These are phyloP conservation scores for Malassezia vespertilionis DNA, from an alignment of 1,284 basidiomycete species.

Conservation along the genomic window DNA sequence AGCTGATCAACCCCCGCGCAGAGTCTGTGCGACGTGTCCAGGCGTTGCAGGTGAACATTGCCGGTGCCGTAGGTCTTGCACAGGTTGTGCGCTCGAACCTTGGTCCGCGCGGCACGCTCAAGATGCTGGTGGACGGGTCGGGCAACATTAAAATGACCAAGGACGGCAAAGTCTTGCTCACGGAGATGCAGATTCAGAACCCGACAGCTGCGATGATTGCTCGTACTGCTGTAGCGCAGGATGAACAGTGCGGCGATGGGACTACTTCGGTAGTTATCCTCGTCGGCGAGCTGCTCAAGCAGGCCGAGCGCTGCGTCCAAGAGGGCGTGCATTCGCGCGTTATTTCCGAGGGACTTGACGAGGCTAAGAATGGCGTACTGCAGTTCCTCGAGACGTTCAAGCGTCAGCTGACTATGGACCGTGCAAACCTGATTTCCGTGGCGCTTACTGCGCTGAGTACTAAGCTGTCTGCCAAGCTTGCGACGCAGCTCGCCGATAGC, in stretches of 20 bases:
- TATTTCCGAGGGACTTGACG: slow-evolving; percentile 86
- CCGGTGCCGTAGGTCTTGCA: slow-evolving; percentile 91
- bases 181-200: slow-evolving; percentile 98
- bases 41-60: slow-evolving; percentile 70
- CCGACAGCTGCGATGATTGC: slow-evolving; percentile 99
- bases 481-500: slow-evolving; percentile 77
- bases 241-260: slow-evolving; percentile 97
- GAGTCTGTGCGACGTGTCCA: slow-evolving; percentile 86
- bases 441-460: slow-evolving; percentile 89
- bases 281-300: slow-evolving; percentile 92
- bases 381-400: slow-evolving; percentile 86
- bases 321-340: slow-evolving; percentile 98
- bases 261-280: slow-evolving; percentile 94
- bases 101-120: slow-evolving; percentile 66
- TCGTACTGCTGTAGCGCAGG: slow-evolving; percentile 91
- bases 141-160: slow-evolving; percentile 99
- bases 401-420: slow-evolving; percentile 65
- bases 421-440: slow-evolving; percentile 79
- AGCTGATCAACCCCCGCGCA: slow-evolving; percentile 53
- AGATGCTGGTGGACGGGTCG: slow-evolving; percentile 99
- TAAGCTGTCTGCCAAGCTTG: slow-evolving; percentile 73
- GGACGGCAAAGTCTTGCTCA: slow-evolving; percentile 94
- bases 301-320: slow-evolving; percentile 92
- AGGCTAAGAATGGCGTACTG: slow-evolving; percentile 89
- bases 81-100: slow-evolving; percentile 94